These are phyloP conservation scores for Hondaea fermentalgiana DNA, from an alignment of 108 stramenopile genomes.

Conservation along the genomic window DNA sequence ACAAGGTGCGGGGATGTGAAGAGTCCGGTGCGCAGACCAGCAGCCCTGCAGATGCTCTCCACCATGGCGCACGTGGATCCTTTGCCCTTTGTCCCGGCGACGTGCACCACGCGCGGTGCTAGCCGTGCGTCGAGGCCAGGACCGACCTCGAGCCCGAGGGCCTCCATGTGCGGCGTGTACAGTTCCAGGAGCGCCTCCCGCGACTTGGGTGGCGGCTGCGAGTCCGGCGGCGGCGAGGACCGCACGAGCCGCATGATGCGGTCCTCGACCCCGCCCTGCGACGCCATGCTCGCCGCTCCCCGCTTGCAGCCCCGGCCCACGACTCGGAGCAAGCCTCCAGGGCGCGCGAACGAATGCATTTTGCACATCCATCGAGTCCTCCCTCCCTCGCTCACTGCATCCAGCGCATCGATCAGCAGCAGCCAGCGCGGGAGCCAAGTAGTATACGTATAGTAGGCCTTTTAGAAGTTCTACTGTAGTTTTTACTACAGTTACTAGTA, in stretches of 20 bases:
- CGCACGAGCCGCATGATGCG: neutral
- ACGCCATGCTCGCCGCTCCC: too few relatives aligned
- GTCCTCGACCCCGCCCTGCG: neutral
- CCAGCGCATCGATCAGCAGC: too few relatives aligned
- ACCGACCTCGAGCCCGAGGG: neutral
- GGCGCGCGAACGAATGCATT: too few relatives aligned
- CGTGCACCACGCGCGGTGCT: conserved; percentile 53
- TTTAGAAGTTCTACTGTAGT: too few relatives aligned
- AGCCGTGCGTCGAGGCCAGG: neutral
- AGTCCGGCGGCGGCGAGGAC: neutral
- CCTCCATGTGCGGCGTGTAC: neutral
- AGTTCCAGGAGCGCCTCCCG: neutral
- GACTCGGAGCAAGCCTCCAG: too few relatives aligned
- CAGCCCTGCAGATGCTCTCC: conserved; percentile 60
- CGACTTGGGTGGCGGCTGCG: neutral
- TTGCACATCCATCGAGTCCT: too few relatives aligned
- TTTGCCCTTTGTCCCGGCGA: conserved; percentile 92
- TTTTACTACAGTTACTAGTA: too few relatives aligned
- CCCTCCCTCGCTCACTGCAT: too few relatives aligned
- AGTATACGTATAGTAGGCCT: too few relatives aligned
- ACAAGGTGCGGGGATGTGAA: conserved; percentile 86
- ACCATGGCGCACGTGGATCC: conserved; percentile 73
- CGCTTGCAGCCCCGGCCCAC: too few relatives aligned
- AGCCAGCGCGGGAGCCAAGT: too few relatives aligned
- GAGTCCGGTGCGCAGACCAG: conserved; percentile 35